Evolutionary conservation across 805 yeast species (phyloP).

Genomic region (Candida corydali): DNA sequence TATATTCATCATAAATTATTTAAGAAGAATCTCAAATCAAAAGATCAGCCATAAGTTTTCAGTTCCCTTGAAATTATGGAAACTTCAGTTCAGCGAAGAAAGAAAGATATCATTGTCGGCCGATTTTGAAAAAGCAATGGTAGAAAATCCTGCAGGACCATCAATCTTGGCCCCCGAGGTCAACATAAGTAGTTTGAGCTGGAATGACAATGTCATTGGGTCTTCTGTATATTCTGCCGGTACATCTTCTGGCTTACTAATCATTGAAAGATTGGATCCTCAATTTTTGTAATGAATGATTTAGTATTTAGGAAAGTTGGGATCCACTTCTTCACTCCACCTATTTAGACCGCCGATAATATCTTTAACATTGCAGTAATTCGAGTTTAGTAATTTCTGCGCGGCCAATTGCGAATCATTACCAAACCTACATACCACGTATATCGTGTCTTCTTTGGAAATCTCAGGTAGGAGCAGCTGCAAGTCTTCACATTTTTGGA

Average conservation of each 20-base stretch:
- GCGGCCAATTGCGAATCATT: slow-evolving; percentile 87
- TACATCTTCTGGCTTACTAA: slow-evolving; percentile 45
- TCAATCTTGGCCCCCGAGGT: slow-evolving; percentile 48
- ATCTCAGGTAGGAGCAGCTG: slow-evolving; percentile 19
- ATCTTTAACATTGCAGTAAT: slow-evolving; percentile 53
- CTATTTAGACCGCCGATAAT: slow-evolving; percentile 71
- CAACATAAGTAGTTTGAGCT: slow-evolving; percentile 45
- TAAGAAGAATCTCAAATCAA: slow-evolving; percentile 32
- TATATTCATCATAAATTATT: slow-evolving; percentile 30
- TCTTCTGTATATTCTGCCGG: slow-evolving; percentile 54
- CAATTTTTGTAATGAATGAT: slow-evolving; percentile 3
- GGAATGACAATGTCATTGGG: slow-evolving; percentile 48
- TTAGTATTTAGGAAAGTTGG: slow-evolving; percentile 59
- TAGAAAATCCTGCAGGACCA: slow-evolving; percentile 24
- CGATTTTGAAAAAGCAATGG: slow-evolving; percentile 24
- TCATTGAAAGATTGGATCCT: slow-evolving; percentile 40
- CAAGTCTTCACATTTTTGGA: slow-evolving; percentile 24
- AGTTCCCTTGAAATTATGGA: slow-evolving; percentile 39
- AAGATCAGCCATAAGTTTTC: slow-evolving; percentile 34
- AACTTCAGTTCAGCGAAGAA: slow-evolving; percentile 9
- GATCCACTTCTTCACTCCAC: slow-evolving; percentile 64
- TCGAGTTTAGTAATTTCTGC: slow-evolving; percentile 47
- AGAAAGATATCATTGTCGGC: slow-evolving; percentile 13
- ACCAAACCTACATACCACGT: slow-evolving; percentile 81
- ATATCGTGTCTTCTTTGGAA: slow-evolving; percentile 28